These are phyloP conservation scores for Nicotiana attenuata DNA, from an alignment of 257 asterid genomes.

Conservation along the genomic window DNA sequence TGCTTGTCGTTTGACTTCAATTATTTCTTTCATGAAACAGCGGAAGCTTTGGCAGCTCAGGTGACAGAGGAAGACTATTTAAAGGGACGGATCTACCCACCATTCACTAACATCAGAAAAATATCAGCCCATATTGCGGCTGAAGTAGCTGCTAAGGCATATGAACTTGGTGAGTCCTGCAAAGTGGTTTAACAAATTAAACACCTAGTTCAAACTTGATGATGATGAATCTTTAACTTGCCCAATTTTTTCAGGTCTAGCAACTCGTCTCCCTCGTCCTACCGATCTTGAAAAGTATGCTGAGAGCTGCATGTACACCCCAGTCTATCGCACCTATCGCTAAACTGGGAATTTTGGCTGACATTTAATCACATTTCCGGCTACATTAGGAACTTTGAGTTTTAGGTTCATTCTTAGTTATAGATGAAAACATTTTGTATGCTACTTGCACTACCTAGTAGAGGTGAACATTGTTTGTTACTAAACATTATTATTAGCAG, in stretches of 20 bases:
- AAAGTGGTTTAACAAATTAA: background rate
- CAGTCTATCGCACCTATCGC: slow-evolving; percentile 69
- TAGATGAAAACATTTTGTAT: background rate
- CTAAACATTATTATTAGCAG: background rate
- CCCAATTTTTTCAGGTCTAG: slow-evolving; percentile 51
- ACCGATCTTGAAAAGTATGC: slow-evolving; percentile 70
- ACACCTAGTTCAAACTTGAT: background rate
- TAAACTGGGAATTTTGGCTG: slow-evolving; percentile 14
- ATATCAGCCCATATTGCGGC: slow-evolving; percentile 93
- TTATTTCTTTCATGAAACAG: slow-evolving; percentile 31
- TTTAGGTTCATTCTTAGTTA: background rate
- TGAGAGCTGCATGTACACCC: slow-evolving; percentile 92
- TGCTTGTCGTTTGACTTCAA: background rate
- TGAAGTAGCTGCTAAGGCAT: slow-evolving; percentile 83
- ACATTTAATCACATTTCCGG: background rate
- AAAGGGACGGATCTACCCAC: slow-evolving; percentile 83
- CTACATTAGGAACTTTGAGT: background rate
- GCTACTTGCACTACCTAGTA: background rate
- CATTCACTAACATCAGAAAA: slow-evolving; percentile 69
- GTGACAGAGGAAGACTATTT: slow-evolving; percentile 62
- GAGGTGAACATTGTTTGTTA: background rate
- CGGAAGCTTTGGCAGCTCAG: slow-evolving; percentile 78
- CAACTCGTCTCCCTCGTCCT: slow-evolving; percentile 85
- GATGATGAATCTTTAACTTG: background rate
- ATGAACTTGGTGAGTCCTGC: slow-evolving; percentile 71